Evolutionary conservation across 1,284 basidiomycete species (phyloP).

Genomic region (Laetiporus sulphureus): DNA sequence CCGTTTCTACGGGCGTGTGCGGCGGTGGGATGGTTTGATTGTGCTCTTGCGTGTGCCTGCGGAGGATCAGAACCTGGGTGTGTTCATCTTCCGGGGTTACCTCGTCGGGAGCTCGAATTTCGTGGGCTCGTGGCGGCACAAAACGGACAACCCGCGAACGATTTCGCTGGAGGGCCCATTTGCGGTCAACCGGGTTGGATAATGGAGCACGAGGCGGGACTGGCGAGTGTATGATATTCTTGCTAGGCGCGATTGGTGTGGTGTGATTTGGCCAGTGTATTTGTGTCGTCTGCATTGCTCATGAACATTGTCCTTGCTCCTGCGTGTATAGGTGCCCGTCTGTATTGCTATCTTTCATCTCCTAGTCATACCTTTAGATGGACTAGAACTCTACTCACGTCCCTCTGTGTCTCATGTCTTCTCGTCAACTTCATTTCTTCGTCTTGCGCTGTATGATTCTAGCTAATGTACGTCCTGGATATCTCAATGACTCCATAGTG

Average conservation of each 20-base stretch:
- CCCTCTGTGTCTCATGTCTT: too few relatives aligned
- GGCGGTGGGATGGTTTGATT: conserved; percentile 63
- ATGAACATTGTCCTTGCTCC: too few relatives aligned
- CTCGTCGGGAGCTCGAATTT: conserved; percentile 55
- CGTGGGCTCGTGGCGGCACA: conserved; percentile 61
- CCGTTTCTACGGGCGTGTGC: conserved; percentile 56
- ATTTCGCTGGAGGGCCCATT: conserved; percentile 53
- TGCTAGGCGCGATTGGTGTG: not conserved
- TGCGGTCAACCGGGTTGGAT: conserved; percentile 10
- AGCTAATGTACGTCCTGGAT: too few relatives aligned
- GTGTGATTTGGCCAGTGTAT: not conserved
- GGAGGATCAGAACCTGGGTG: conserved; percentile 23
- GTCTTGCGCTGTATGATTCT: too few relatives aligned
- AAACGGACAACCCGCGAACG: conserved; percentile 30
- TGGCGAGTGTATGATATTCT: not conserved
- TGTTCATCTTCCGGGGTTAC: conserved; percentile 63
- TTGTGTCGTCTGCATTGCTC: too few relatives aligned
- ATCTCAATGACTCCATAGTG: too few relatives aligned
- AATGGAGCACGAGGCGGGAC: not conserved
- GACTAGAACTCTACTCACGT: too few relatives aligned
- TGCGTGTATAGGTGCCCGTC: too few relatives aligned
- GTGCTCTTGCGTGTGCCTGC: conserved; percentile 50
- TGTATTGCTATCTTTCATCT: too few relatives aligned
- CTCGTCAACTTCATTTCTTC: too few relatives aligned
- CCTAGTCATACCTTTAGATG: too few relatives aligned